Percentiles rank a stretch among this genome's conserved stretches.
Evolutionary conservation across 2,329 filamentous ascomycete genomes (phyloP).

Genomic region (Aureobasidium vineae): DNA sequence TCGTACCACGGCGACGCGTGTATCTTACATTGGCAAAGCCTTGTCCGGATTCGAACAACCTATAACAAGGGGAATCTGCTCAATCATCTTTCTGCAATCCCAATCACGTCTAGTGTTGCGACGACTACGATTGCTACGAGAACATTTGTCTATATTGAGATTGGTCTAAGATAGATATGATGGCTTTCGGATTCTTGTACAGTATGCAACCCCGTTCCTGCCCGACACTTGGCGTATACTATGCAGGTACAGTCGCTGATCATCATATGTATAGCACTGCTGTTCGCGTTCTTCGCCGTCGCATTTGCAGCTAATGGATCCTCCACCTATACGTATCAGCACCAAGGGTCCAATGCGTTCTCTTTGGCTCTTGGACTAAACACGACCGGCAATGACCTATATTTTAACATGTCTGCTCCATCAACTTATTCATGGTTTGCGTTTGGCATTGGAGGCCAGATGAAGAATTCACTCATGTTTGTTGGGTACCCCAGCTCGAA

Average conservation of each 20-base stretch:
- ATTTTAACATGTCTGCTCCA: slow-evolving; percentile 37
- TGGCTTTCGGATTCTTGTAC: not conserved
- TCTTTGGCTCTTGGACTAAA: not conserved
- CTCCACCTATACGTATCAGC: slow-evolving; percentile 1
- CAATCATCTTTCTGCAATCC: not conserved
- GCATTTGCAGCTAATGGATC: slow-evolving; percentile 14
- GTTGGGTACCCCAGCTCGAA: slow-evolving; percentile 43
- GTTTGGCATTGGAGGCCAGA: slow-evolving; percentile 45
- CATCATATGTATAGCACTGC: not conserved
- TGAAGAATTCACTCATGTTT: slow-evolving; percentile 48
- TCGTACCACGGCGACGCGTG: slow-evolving; percentile 5
- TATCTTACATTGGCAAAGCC: slow-evolving; percentile 18
- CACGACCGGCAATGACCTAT: slow-evolving; percentile 31
- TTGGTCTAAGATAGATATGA: not conserved
- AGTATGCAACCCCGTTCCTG: not conserved
- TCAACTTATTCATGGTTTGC: slow-evolving; percentile 46
- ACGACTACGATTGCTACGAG: not conserved
- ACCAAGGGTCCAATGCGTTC: not conserved
- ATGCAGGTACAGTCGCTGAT: not conserved
- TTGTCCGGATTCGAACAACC: slow-evolving; percentile 5
- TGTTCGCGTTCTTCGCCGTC: not conserved
- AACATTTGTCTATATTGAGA: not conserved
- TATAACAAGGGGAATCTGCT: not conserved
- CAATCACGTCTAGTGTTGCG: not conserved
- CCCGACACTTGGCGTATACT: not conserved